Percentiles rank a stretch among this genome's conserved stretches.
These are phyloP conservation scores for Fusarium setosum DNA, from an alignment of 2,329 filamentous ascomycete species.

Conservation along the genomic window DNA sequence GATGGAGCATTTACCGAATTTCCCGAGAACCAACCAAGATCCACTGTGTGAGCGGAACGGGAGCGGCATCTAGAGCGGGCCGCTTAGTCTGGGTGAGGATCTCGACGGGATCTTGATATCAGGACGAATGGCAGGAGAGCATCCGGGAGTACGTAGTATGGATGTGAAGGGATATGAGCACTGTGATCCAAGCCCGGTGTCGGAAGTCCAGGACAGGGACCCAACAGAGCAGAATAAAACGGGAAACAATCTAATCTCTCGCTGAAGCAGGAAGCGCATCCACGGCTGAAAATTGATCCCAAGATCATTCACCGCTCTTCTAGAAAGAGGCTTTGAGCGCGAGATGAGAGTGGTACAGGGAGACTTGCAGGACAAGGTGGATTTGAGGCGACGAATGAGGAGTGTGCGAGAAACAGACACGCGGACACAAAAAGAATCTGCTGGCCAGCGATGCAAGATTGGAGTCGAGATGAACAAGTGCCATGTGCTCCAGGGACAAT, in stretches of 20 bases:
- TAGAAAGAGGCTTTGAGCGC: conserved; percentile 26
- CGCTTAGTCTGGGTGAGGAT: conserved; percentile 1
- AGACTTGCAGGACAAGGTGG: conserved; percentile 23
- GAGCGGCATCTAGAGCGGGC: conserved; percentile 4
- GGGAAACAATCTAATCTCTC: conserved; percentile 6
- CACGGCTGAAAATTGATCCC: conserved; percentile 18
- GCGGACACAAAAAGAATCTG: conserved; percentile 10
- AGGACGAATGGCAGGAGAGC: background rate
- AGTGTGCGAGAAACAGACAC: conserved; percentile 5
- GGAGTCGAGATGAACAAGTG: conserved; percentile 16
- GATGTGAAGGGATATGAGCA: background rate
- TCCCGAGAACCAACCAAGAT: conserved; percentile 7
- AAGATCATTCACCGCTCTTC: conserved; percentile 36
- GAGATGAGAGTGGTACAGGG: conserved; percentile 8
- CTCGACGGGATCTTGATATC: background rate
- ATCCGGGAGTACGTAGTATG: background rate
- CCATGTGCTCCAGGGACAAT: conserved; percentile 25
- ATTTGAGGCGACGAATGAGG: conserved; percentile 23
- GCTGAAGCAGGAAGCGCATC: conserved; percentile 4
- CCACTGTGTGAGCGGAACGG: conserved; percentile 21
- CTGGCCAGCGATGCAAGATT: conserved; percentile 6
- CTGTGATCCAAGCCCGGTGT: background rate
- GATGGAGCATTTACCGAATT: conserved; percentile 34
- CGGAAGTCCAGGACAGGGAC: conserved; percentile 11
- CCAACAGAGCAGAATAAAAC: background rate